Evolutionary conservation across 2,329 filamentous ascomycete genomes (phyloP), one percentile per base, ranked within the genome.

Genomic region (Phyllosticta ampelicida): DNA sequence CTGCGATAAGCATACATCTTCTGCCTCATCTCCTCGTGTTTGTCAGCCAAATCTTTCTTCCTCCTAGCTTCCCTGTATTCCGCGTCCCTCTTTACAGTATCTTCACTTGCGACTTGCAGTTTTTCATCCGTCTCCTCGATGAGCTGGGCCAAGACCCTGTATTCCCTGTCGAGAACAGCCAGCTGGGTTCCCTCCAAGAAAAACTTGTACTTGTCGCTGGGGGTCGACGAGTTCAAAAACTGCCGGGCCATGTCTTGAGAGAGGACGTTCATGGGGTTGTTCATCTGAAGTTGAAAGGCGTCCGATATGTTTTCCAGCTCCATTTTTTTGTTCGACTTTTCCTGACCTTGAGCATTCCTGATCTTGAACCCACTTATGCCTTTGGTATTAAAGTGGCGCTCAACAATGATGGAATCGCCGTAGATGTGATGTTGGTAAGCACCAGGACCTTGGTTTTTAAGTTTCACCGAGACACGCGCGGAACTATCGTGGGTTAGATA

Each of bases 201-300:
- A 67, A 96, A 96, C 64, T 89, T 94, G 78, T 97, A 99, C 70
- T 99, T 99, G 61, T 92, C 85, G 3, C 82, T 76, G 0, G 90
- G 83, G 2, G 84, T 87, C 11, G 94, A 92, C 36, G 86, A 83
- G 67, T 92, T 95, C 50, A 99, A 80, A 66, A 99, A 99, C 60
- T 95, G 88, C 10, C 94, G 85, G 10, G 94, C 94, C 72, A 91
- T 90, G 69, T 99, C 94, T 71, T 99, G 94, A 0, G 91, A 96
- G 18, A 99, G 79, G 6, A 97, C 88, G 60, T 95, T 97, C 76
- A 99, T 86, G 0, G 94, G 94, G 65, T 99, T 99, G 68, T 97
- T 92, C 59, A 99, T 90, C 70, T 97, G 92, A 49, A 99, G 77
- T 49, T 87, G 89, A 69, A 90, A 97, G 69, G 89, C 95, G 70